Evolutionary conservation across 2,329 filamentous ascomycete genomes (phyloP), one percentile per base, ranked within the genome.

Genomic region (Cadophora gregata): DNA sequence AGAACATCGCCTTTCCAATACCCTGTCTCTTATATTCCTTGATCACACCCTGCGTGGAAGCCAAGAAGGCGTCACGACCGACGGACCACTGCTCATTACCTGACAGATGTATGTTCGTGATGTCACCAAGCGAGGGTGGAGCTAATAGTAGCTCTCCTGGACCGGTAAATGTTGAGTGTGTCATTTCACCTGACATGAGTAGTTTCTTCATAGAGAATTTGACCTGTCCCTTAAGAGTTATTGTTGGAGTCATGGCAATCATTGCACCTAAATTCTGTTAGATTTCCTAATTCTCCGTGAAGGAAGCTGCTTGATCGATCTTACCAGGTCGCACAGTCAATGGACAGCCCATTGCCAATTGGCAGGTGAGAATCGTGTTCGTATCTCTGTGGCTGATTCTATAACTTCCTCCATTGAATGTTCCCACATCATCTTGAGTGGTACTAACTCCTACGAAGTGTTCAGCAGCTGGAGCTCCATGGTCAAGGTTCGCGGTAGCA

Each of bases 351-450:
- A 96, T 91, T 14, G 95, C 95, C 55, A 98, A 81, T 78, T 97
- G 95, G 25, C 97, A 80, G 0, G 94, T 98, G 69, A 97, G 79
- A 71, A 97, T 90, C 0, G 92, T 93, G 78, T 98, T 99, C 66
- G 88, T 90, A 78, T 97, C 93, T 25, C 96, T 86, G 77, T 99
- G 96, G 75, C 92, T 96, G 76, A 98, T 93, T 51, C 96, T 86
- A 78, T 95, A 99, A 76, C 92, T 95, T 14, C 96, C 96, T 19
- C 96, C 96, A 77, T 98, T 98, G 83, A 98, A 99, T 0, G 91
- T 96, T n/a, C 96, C 96, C 1, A 97, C 88, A 73, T 97, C 94
- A 78, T 98, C 96, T 33, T 88, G 83, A 0, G 86, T 85, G 0
- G 90, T 81, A 36, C 80, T 79, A 0, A 86, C 88, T 33, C 91